These are phyloP conservation scores for Colletotrichum tanaceti DNA, from an alignment of 2,329 filamentous ascomycete species.

Conservation along the genomic window DNA sequence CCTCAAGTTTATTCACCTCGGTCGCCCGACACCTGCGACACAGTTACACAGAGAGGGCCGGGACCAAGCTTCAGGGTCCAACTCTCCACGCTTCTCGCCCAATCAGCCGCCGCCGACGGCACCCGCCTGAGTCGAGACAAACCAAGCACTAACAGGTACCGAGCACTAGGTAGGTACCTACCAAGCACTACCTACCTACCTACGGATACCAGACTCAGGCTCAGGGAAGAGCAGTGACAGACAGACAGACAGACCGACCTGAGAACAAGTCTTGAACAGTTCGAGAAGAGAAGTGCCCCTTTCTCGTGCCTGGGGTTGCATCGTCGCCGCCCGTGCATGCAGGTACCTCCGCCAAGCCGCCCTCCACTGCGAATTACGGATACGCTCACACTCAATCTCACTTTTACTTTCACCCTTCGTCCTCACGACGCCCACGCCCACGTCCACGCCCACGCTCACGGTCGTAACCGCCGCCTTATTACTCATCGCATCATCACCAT, in stretches of 20 bases:
- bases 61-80: slow-evolving; percentile 37
- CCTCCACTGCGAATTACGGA: slow-evolving; percentile 1
- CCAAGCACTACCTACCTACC: too few species aligned
- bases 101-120: slow-evolving; percentile 19
- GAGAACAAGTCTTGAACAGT: background rate
- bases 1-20: slow-evolving; percentile 35
- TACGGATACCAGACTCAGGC: background rate
- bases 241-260: too few species aligned
- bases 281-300: slow-evolving; percentile 7
- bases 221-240: background rate
- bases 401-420: slow-evolving; percentile 3
- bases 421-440: too few species aligned
- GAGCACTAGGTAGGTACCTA: too few species aligned
- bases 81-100: slow-evolving; percentile 12
- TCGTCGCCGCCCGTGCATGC: slow-evolving; percentile 21
- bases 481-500: background rate
- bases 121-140: slow-evolving; percentile 23
- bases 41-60: slow-evolving; percentile 10
- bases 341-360: slow-evolving; percentile 15
- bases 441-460: too few species aligned
- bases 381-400: slow-evolving; percentile 15
- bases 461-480: background rate
- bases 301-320: slow-evolving; percentile 12
- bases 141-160: slow-evolving; percentile 2
- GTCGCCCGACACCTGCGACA: slow-evolving; percentile 19